Evolutionary conservation across 1,139 yeast species (phyloP).

Genomic region (Geotrichum klebahnii): DNA sequence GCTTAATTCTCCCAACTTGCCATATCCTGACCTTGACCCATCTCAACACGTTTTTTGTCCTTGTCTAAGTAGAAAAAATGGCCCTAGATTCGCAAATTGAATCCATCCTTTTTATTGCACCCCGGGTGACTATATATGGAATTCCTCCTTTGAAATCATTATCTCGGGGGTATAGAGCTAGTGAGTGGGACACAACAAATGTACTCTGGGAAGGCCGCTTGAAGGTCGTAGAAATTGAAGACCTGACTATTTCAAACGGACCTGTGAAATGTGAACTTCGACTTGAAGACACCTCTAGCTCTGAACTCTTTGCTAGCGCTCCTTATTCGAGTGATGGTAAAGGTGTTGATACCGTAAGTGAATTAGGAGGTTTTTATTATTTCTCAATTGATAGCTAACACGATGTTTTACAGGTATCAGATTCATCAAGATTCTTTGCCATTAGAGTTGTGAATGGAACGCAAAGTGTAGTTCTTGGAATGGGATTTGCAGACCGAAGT

Average conservation of each 20-base stretch:
- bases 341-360: conserved; percentile 32
- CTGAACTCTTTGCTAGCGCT: conserved; percentile 38
- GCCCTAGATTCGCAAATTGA: conserved; percentile 8
- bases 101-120: conserved; percentile 25
- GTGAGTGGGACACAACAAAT: conserved; percentile 39
- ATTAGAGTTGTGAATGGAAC: conserved; percentile 36
- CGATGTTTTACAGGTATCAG: conserved; percentile 23
- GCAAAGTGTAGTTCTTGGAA: conserved; percentile 41
- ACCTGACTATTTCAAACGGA: conserved; percentile 16
- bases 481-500: conserved; percentile 41
- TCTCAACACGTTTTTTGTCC: no score
- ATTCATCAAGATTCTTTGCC: conserved; percentile 38
- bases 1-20: not conserved
- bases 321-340: conserved; percentile 34
- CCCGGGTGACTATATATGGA: conserved; percentile 30
- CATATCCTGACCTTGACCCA: not conserved
- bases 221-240: conserved; percentile 35
- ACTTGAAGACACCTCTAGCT: conserved; percentile 33
- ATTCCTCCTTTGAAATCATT: conserved; percentile 38
- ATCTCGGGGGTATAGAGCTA: conserved; percentile 33
- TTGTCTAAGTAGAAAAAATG: no score
- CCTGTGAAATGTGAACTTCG: conserved; percentile 34
- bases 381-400: no score
- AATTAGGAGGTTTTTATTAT: conserved; percentile 21
- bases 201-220: conserved; percentile 42